Evolutionary conservation across 306 rosid species (phyloP), one percentile per base, ranked within the genome.

Genomic region (Dryas octopetala): DNA sequence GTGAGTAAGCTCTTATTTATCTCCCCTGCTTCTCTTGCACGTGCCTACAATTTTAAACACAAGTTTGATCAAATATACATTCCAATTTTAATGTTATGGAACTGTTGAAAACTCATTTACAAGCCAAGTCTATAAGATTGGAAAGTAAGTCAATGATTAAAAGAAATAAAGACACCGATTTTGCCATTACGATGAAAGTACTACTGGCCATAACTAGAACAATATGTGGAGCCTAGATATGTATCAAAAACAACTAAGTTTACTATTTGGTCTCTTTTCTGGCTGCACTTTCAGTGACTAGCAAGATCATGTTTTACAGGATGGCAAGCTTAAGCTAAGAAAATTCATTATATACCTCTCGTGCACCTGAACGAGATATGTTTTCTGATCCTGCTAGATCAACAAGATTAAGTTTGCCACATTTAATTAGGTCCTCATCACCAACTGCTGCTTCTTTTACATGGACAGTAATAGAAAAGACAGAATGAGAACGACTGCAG

Each of bases 1-100:
- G 99, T 95, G 82, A 95, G 97, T 79, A 95, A 80, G 96, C 99
- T 95, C 86, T 95, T 95, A 80, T 95, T 95, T 83, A 95, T 95
- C 90, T 95, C 98, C 78, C 98, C 98, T 4, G 98, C 98, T 89
- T 95, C 98, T 86, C 99, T 88, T 52, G 99, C 99, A 59, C 97
- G 96, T 53, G 92, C 89, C 99, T 95, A 84, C 66, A 85, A 81
- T 75, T 78, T 79, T 19, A 62, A 63, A 51, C 49, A 26, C 15
- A 45, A 17, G 65, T 45, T 75, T 50, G n/a, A 73, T 49, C 53
- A 47, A 49, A 74, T 77, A 5, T 26, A 14, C 40, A 68, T 9
- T 54, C 54, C 68, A 57, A 26, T 16, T 23, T 28, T 47, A 60
- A 38, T 61, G 62, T 71, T 76, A 28, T 47, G 59, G 68, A 50